Evolutionary conservation across 2,329 filamentous ascomycete species (phyloP).

Genomic region (Pseudogymnoascus sp.): DNA sequence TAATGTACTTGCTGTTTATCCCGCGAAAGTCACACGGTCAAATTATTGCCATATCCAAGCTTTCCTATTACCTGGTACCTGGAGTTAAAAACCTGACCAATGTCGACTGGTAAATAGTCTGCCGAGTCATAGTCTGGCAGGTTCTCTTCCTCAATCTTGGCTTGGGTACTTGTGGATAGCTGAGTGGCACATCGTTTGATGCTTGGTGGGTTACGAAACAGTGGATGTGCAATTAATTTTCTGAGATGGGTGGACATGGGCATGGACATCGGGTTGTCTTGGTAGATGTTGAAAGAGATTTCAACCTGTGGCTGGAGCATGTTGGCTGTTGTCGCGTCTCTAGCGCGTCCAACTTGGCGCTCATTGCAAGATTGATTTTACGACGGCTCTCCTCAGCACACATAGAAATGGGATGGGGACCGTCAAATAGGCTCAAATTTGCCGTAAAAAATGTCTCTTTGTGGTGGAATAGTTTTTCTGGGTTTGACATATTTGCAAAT

Average conservation of each 20-base stretch:
- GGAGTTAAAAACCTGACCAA: constrained; percentile 17
- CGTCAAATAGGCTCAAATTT: too few species aligned
- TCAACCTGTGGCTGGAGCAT: too few species aligned
- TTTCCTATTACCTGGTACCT: constrained; percentile 21
- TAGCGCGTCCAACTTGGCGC: too few species aligned
- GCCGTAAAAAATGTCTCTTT: too few species aligned
- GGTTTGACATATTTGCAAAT: too few species aligned
- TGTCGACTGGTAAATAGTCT: constrained; percentile 17
- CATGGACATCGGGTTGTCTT: neutral
- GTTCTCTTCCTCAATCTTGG: neutral
- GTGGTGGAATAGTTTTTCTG: too few species aligned
- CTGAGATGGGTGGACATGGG: neutral
- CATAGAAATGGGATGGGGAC: too few species aligned
- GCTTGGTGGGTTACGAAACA: neutral
- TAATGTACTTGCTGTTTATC: neutral
- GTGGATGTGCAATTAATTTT: neutral
- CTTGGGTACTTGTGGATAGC: neutral
- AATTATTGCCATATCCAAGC: constrained; percentile 17
- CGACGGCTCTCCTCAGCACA: too few species aligned
- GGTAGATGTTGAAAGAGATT: too few species aligned
- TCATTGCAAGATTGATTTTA: too few species aligned
- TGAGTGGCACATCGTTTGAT: neutral
- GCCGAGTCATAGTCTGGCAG: neutral
- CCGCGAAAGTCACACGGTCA: constrained; percentile 17
- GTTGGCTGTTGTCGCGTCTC: too few species aligned